Percentiles rank a stretch among this genome's conserved stretches.
phyloP scores from a whole-genome alignment of 2,329 filamentous ascomycete genomes.

The Scedosporium apiospermum region DNA sequence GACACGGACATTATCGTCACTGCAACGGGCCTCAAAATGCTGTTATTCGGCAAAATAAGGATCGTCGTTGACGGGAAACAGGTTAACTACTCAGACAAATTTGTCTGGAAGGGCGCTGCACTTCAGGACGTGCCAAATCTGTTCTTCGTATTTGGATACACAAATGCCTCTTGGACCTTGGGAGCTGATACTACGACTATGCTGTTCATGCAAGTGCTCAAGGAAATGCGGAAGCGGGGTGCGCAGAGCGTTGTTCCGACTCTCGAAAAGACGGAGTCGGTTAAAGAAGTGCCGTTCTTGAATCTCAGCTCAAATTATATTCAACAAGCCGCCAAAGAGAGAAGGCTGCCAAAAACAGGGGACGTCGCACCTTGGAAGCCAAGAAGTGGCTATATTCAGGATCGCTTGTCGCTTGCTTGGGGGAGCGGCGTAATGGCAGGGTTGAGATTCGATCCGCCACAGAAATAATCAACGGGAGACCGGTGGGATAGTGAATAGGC shows the following conservation, averaged over 20 bases:
- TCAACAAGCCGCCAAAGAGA: background rate
- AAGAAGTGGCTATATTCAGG: background rate
- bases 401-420: too few relatives aligned
- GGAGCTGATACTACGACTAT: slow-evolving; percentile 47
- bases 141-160: slow-evolving; percentile 53
- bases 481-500: too few relatives aligned
- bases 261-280: slow-evolving; percentile 15
- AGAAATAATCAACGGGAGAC: too few relatives aligned
- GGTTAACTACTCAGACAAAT: slow-evolving; percentile 38
- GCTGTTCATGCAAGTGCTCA: slow-evolving; percentile 39
- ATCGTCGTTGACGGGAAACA: slow-evolving; percentile 44
- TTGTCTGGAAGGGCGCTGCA: slow-evolving; percentile 56
- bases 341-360: background rate
- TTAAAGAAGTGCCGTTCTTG: background rate
- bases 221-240: slow-evolving; percentile 34
- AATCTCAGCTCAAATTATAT: background rate
- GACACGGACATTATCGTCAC: slow-evolving; percentile 47
- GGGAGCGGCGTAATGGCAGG: too few relatives aligned
- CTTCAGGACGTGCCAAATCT: slow-evolving; percentile 57
- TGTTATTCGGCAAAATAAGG: slow-evolving; percentile 42
- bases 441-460: too few relatives aligned
- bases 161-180: slow-evolving; percentile 57
- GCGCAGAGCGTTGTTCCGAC: slow-evolving; percentile 32
- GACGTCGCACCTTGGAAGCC: background rate
- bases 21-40: slow-evolving; percentile 56